Percentiles rank a stretch among this genome's conserved stretches.
phyloP scores from a whole-genome alignment of 768 basidiomycete species.

The Psilocybe cubensis region DNA sequence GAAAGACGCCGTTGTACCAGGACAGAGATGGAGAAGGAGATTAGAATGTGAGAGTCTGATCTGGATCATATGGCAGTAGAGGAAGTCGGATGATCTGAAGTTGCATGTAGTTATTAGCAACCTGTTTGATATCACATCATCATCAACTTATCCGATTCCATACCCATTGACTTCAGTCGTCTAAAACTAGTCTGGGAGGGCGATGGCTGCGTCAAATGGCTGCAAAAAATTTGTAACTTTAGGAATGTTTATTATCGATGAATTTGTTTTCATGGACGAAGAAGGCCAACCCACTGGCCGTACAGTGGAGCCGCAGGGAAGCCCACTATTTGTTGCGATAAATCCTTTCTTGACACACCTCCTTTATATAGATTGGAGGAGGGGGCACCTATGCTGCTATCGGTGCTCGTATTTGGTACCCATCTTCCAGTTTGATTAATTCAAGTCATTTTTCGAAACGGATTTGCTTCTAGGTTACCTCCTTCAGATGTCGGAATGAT shows the following conservation, averaged over 20 bases:
- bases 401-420: constrained; percentile 81
- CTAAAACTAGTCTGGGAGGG: not conserved
- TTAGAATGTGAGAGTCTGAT: not conserved
- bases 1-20: not conserved
- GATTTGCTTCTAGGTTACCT: constrained; percentile 54
- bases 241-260: constrained; percentile 92
- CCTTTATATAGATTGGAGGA: constrained; percentile 73
- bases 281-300: constrained; percentile 54
- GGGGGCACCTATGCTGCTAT: constrained; percentile 85
- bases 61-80: not conserved
- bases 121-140: too few relatives aligned
- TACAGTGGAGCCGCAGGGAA: constrained; percentile 53
- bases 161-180: too few relatives aligned
- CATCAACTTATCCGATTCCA: too few relatives aligned
- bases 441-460: not conserved
- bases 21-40: constrained; percentile 13
- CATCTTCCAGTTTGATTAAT: not conserved
- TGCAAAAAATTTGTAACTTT: constrained; percentile 57
- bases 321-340: constrained; percentile 15
- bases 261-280: constrained; percentile 66
- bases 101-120: too few relatives aligned
- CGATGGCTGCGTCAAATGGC: not conserved
- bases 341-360: constrained; percentile 4
- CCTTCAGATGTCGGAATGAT: constrained; percentile 76
- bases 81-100: too few relatives aligned